Conservation (phyloP, 495 filamentous ascomycete species). For the Lichenothelia convexa region DNA sequence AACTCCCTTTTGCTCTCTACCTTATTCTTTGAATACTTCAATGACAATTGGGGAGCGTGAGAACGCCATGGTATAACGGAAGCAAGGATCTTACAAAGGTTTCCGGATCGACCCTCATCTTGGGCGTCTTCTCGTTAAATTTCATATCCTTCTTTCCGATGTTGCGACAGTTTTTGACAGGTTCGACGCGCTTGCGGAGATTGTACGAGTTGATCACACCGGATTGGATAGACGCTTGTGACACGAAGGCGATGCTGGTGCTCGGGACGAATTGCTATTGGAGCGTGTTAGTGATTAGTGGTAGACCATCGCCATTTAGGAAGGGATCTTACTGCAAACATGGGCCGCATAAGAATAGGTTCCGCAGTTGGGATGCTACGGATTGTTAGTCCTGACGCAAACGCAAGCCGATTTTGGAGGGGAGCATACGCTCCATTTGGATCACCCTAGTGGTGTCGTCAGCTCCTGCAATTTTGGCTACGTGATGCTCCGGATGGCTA, state of each 20-base stretch:
- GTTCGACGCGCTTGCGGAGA: conserved; percentile 62
- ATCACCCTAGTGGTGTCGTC: conserved; percentile 50
- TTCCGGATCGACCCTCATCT: conserved; percentile 90
- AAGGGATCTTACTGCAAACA: conserved; percentile 71
- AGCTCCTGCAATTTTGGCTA: background rate
- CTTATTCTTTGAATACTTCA: too few relatives aligned
- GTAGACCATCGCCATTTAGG: too few relatives aligned
- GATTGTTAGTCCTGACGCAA: too few relatives aligned
- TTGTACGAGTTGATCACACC: conserved; percentile 52
- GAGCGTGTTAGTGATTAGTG: too few relatives aligned
- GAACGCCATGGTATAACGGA: too few relatives aligned
- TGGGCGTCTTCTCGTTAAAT: conserved; percentile 72
- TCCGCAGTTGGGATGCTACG: conserved; percentile 82
- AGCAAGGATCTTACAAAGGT: too few relatives aligned
- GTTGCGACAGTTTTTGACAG: conserved; percentile 60
- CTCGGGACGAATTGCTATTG: conserved; percentile 47
- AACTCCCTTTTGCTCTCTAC: too few relatives aligned
- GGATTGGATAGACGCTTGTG: conserved; percentile 43
- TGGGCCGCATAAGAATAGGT: conserved; percentile 67
- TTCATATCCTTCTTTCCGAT: conserved; percentile 89
- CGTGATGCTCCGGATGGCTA: conserved; percentile 4
- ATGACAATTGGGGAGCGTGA: too few relatives aligned
- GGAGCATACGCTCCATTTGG: too few relatives aligned
- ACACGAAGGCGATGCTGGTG: conserved; percentile 75
- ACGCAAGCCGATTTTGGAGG: conserved; percentile 1